Conservation (phyloP, 192 early-diverging fungal genomes). For the Coemansia sp. region DNA sequence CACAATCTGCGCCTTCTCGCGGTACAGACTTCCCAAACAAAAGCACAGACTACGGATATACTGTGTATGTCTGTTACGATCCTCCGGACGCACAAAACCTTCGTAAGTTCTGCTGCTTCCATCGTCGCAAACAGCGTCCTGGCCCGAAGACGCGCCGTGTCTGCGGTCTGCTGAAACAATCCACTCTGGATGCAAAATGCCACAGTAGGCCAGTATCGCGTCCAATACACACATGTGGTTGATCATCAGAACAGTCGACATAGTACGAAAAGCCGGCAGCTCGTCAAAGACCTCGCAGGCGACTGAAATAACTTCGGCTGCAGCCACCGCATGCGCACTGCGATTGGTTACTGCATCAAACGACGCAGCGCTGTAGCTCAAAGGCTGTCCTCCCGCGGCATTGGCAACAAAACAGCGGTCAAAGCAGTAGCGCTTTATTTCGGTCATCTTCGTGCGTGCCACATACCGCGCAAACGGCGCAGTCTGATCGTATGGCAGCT, state of each 20-base stretch:
- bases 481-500: conserved; percentile 85
- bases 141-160: background rate
- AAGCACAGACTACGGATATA: conserved; percentile 56
- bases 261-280: conserved; percentile 63
- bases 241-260: conserved; percentile 63
- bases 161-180: conserved; percentile 20
- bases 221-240: conserved; percentile 77
- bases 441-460: conserved; percentile 65
- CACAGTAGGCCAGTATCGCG: conserved; percentile 68
- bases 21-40: conserved; percentile 63
- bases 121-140: background rate
- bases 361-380: conserved; percentile 73
- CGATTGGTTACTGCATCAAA: conserved; percentile 84
- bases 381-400: conserved; percentile 80
- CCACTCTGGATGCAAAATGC: conserved; percentile 59
- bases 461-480: conserved; percentile 89
- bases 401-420: conserved; percentile 82
- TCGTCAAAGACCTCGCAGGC: conserved; percentile 71
- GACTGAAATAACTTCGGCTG: conserved; percentile 87
- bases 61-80: conserved; percentile 18
- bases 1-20: conserved; percentile 33
- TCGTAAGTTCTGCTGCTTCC: background rate
- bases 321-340: conserved; percentile 67
- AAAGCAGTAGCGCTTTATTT: conserved; percentile 84
- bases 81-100: conserved; percentile 12